These are phyloP conservation scores for Crithidia expoeki DNA, from an alignment of 208 protist species.

Conservation along the genomic window DNA sequence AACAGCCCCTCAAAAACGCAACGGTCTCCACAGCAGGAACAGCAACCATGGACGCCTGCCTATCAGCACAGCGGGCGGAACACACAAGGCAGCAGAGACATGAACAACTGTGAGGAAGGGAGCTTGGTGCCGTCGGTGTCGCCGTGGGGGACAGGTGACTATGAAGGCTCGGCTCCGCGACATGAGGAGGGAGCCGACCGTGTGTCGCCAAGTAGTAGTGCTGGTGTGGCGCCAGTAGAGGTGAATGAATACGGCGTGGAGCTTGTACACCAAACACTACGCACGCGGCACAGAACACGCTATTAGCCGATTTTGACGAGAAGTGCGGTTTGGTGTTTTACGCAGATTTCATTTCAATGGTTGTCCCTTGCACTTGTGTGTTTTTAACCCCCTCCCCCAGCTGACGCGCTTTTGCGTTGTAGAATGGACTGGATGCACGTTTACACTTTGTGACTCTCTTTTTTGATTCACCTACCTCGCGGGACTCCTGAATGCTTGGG, in stretches of 20 bases:
- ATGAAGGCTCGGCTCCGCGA: slow-evolving; percentile 3
- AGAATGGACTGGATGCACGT: no score
- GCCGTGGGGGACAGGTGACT: slow-evolving; percentile 14
- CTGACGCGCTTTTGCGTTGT: no score
- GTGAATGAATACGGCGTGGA: slow-evolving; percentile 19
- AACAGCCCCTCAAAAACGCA: no score
- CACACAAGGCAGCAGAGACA: neutral
- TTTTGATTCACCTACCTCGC: no score
- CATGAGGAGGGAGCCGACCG: neutral
- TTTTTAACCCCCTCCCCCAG: no score
- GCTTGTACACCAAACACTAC: slow-evolving; percentile 23
- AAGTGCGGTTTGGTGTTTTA: no score
- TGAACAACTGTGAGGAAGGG: neutral
- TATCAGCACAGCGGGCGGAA: neutral
- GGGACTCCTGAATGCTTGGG: no score
- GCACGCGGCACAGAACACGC: slow-evolving; percentile 10
- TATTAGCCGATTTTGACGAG: no score
- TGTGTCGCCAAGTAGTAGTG: neutral
- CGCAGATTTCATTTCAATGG: no score
- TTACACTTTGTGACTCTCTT: no score
- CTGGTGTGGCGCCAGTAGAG: neutral
- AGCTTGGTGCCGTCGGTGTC: slow-evolving; percentile 3
- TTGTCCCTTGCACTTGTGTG: no score
- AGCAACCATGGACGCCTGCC: neutral
- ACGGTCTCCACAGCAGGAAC: neutral